A percentile compares a stretch with the other conserved stretches of the same genome.
Conservation (phyloP, 2,329 filamentous ascomycete species). For the Trichoderma citrinoviride region DNA sequence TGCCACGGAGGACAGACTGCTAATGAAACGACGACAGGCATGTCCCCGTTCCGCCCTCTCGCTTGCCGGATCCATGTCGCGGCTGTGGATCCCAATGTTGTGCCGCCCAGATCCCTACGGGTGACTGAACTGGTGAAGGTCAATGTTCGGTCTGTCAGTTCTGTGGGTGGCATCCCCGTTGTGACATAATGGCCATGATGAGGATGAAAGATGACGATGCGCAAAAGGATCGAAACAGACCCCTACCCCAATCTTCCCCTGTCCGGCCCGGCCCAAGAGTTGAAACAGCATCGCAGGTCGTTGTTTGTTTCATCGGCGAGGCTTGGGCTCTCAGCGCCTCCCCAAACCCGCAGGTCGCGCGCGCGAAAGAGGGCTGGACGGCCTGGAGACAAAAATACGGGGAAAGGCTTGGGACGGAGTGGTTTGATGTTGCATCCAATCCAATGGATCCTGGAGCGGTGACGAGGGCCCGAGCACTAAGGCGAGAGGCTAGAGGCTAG, state of each 20-base stretch:
- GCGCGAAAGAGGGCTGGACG: not conserved
- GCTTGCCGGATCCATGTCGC: conserved; percentile 7
- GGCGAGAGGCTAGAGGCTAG: no score
- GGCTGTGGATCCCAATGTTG: conserved; percentile 15
- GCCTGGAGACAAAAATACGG: not conserved
- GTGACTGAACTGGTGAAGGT: not conserved
- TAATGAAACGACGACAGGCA: conserved; percentile 16
- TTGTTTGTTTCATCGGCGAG: conserved; percentile 4
- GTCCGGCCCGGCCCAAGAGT: not conserved
- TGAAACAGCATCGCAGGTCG: not conserved
- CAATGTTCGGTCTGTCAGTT: no score
- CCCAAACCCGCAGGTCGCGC: conserved; percentile 2
- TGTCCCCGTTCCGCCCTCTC: conserved; percentile 8
- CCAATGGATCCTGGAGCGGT: conserved; percentile 13
- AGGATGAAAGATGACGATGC: conserved; percentile 7
- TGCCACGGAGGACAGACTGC: not conserved
- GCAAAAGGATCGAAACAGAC: not conserved
- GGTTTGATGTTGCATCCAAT: not conserved
- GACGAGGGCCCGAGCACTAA: conserved; percentile 3
- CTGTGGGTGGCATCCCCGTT: no score
- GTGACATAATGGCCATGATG: not conserved
- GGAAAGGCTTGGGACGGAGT: not conserved
- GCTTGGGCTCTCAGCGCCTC: not conserved
- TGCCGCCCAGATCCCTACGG: conserved; percentile 4
- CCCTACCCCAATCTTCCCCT: not conserved